A percentile compares a stretch with the other conserved stretches of the same genome.
These are phyloP conservation scores for Teunomyces panamensis DNA, from an alignment of 805 yeast species.

Conservation along the genomic window DNA sequence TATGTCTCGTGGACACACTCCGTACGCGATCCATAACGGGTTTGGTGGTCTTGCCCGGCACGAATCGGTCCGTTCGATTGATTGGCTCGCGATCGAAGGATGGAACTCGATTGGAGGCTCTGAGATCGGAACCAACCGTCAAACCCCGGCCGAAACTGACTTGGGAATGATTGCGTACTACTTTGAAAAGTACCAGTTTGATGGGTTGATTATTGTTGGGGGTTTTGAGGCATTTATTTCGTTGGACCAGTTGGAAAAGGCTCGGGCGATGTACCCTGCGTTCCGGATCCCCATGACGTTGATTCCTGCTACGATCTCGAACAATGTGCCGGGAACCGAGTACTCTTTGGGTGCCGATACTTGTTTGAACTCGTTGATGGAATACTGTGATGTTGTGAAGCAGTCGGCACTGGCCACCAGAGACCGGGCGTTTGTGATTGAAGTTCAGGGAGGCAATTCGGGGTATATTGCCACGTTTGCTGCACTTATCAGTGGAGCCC, in stretches of 20 bases:
- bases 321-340: slow-evolving; percentile 98
- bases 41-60: slow-evolving; percentile 89
- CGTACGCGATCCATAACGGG: slow-evolving; percentile 91
- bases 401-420: slow-evolving; percentile 94
- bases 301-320: slow-evolving; percentile 93
- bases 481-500: slow-evolving; percentile 86
- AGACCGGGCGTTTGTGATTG: slow-evolving; percentile 92
- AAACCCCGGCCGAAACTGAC: slow-evolving; percentile 73
- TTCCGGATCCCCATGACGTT: slow-evolving; percentile 92
- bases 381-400: slow-evolving; percentile 92
- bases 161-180: slow-evolving; percentile 90
- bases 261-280: slow-evolving; percentile 78
- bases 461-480: slow-evolving; percentile 90
- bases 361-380: slow-evolving; percentile 84
- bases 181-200: slow-evolving; percentile 82
- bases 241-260: slow-evolving; percentile 73
- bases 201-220: slow-evolving; percentile 89
- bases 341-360: slow-evolving; percentile 95
- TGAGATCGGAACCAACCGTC: slow-evolving; percentile 93
- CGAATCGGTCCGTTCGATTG: slow-evolving; percentile 71
- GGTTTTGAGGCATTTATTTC: slow-evolving; percentile 97
- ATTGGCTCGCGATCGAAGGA: slow-evolving; percentile 83
- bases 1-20: slow-evolving; percentile 83
- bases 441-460: slow-evolving; percentile 96
- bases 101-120: slow-evolving; percentile 94